Conservation (phyloP, 768 basidiomycete genomes). For the Pleurotus eryngii region DNA sequence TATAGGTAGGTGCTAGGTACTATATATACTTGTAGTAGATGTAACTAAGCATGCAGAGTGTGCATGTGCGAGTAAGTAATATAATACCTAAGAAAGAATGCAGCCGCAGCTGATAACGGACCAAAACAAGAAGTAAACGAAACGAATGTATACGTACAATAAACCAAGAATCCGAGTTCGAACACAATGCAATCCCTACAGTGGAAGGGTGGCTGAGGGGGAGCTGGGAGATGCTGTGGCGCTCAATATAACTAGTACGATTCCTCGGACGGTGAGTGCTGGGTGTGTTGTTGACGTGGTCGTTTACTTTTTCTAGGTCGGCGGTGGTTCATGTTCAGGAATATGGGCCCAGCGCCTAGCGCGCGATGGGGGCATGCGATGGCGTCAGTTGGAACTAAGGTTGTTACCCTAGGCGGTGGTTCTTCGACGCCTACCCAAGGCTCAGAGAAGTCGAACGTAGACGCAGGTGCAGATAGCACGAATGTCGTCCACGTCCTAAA, state of each 20-base stretch:
- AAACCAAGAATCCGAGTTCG: too few relatives aligned
- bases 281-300: conserved; percentile 2
- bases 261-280: background rate
- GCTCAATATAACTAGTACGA: conserved; percentile 95
- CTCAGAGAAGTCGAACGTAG: too few relatives aligned
- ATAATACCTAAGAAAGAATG: too few relatives aligned
- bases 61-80: too few relatives aligned
- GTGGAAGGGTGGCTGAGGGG: conserved; percentile 67
- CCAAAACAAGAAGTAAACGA: too few relatives aligned
- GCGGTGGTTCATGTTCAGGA: conserved; percentile 99
- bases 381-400: conserved; percentile 84
- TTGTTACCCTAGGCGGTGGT: conserved; percentile 95
- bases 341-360: conserved; percentile 95
- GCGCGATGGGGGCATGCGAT: conserved; percentile 96
- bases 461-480: conserved; percentile 69
- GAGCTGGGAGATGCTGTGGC: conserved; percentile 93
- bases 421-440: conserved; percentile 55
- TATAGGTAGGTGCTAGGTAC: too few relatives aligned
- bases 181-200: too few relatives aligned
- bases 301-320: conserved; percentile 55
- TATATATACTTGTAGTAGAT: too few relatives aligned
- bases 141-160: too few relatives aligned
- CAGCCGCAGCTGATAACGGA: too few relatives aligned
- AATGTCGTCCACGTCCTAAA: conserved; percentile 87
- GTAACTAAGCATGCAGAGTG: too few relatives aligned